Evolutionary conservation across 2,329 filamentous ascomycete genomes (phyloP), one percentile per base, ranked within the genome.

Genomic region (Phyllosticta citrichinensis): DNA sequence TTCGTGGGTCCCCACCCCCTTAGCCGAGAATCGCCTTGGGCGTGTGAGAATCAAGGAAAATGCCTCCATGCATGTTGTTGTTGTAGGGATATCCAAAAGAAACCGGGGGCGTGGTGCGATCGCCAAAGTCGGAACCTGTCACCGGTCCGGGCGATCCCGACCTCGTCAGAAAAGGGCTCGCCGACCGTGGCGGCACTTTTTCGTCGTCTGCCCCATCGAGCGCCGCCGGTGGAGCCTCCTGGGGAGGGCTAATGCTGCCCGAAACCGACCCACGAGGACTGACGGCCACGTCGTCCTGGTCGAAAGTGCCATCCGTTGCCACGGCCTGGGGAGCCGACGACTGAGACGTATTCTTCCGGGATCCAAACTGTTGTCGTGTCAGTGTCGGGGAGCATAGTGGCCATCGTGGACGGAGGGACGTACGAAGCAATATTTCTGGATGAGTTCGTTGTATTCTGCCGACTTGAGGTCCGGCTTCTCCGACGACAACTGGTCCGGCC

Each of bases 371-470:
- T 67, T 60, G 55, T 66, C 69, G 62, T 67, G 72, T 77, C 74
- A 76, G 72, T 70, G 69, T 69, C 69, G 70, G 63, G 33, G 62
- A 69, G 67, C 67, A 68, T 71, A 63, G 50, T 56, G 67, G 69
- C 67, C 66, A 67, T 66, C 68, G 70, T 65, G 65, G 66, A 65
- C 58, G 58, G 58, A 54, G 52, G 68, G 69, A 82, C 93, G 86
- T 93, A 97, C 93, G 85, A 97, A 99, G 83, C 94, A 99, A 82
- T 96, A 99, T 80, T 96, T 97, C 80, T 96, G 92, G 75, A 99
- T 88, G 66, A 99, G 83, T 77, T 99, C 94, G 77, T 95, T 90
- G 74, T 99, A 97, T 63, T 93, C 92, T 63, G 90, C 86, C 65
- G 91, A 95, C 63, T 92, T 84, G 66, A 96, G 87, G 69, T 83